Evolutionary conservation across 495 filamentous ascomycete species (phyloP).

Genomic region (Penicillium manginii): DNA sequence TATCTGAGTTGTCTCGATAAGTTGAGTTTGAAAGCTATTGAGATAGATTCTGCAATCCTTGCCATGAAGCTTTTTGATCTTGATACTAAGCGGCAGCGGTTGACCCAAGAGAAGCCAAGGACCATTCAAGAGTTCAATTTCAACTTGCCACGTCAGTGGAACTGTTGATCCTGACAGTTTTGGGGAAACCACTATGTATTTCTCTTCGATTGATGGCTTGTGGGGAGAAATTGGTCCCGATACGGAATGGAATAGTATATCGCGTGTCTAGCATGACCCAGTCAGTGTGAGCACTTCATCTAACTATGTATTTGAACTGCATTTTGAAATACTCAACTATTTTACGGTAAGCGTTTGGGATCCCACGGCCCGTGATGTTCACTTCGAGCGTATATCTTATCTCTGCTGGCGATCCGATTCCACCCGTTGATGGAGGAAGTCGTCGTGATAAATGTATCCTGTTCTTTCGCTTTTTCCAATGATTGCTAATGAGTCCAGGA

Average conservation of each 20-base stretch:
- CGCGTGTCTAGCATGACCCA: not conserved
- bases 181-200: not conserved
- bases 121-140: not conserved
- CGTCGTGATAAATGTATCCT: constrained; percentile 14
- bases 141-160: not conserved
- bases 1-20: not conserved
- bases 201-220: not conserved
- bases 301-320: too few species aligned
- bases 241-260: not conserved
- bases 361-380: not conserved
- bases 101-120: not conserved
- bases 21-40: not conserved
- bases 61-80: not conserved
- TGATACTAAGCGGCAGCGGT: not conserved
- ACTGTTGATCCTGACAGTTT: not conserved
- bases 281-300: not conserved
- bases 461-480: not conserved
- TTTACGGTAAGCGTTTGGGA: not conserved
- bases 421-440: constrained; percentile 19
- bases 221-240: not conserved
- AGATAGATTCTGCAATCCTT: not conserved
- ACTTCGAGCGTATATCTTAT: constrained; percentile 10
- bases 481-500: not conserved
- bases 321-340: not conserved
- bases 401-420: constrained; percentile 5